Base-by-base conservation (phyloP, 2,329 filamentous ascomycete species). In the Aspergillus puulaauensis region DNA sequence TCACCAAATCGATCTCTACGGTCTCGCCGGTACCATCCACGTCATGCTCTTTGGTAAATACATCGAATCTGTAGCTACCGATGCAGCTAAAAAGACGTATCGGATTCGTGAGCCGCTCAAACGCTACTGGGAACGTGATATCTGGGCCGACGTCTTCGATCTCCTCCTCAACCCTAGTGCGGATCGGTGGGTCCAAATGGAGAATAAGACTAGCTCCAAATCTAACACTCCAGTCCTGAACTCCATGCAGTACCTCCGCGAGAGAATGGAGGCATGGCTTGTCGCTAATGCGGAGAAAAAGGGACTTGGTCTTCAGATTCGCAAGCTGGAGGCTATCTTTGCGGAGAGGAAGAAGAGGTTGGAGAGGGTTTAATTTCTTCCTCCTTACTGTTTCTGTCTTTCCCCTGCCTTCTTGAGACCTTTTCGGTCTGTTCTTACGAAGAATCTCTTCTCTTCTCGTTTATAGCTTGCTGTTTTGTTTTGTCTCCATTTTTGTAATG, bases 1-100 rank as follows among this genome's bases (percentile, higher is more conserved):
- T 1, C 97, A 92, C 80, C 95, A 99, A 73, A 91, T 97, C 64
- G 95, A 99, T 78, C 96, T 98, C 68, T 91, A 96, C 73, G 95
- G 95, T 12, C 82, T 97, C 0, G 95, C 95, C 0, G 92, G 91
- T 4, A 90, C 91, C 23, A 81, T 98, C 4, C 92, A 99, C 75
- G 89, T 86, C 44, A 83, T 99, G 66, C 83, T 99, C 3, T 99
- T 97, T 71, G 93, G 95, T 9, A 92, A 90, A 70, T 98, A 98
- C 76, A 95, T 99, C 67, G 91, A 96, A 71, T 96, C 91, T 0
- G 72, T 71, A 2, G 52, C 58, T 14, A 54, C 58, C 8, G 37
- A 53, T 7, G 11, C 52, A 7, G 33, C 44, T 50, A 54, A 82
- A 1, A 87, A 90, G 70, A 86, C 82, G 48, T 98, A 96, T 77